phyloP scores from a whole-genome alignment of 1,284 basidiomycete genomes.

The Phellinidium pouzarii region DNA sequence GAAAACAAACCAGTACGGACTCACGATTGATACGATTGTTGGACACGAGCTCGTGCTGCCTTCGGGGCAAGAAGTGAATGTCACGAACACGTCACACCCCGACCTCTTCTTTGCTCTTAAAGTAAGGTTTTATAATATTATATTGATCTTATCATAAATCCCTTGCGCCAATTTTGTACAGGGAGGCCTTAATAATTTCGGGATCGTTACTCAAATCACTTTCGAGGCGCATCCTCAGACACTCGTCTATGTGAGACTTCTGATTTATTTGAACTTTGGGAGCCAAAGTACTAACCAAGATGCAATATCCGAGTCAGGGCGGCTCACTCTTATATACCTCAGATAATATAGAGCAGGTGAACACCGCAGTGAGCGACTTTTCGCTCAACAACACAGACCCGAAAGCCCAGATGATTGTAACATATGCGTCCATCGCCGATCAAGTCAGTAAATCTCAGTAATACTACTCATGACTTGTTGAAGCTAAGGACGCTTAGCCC shows the following conservation, averaged over 20 bases:
- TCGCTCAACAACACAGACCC: slow-evolving; percentile 15
- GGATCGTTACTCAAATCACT: slow-evolving; percentile 14
- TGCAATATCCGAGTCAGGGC: no score
- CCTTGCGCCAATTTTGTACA: no score
- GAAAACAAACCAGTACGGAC: slow-evolving; percentile 17
- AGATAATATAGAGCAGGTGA: slow-evolving; percentile 3
- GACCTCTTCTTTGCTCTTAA: slow-evolving; percentile 16
- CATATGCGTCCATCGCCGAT: slow-evolving; percentile 3
- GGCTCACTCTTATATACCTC: slow-evolving; percentile 5
- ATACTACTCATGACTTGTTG: not conserved
- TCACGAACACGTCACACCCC: not conserved
- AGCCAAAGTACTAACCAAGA: no score
- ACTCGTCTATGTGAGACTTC: slow-evolving; percentile 9
- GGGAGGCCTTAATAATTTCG: slow-evolving; percentile 17
- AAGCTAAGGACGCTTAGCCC: not conserved
- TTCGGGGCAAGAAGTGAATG: slow-evolving; percentile 2
- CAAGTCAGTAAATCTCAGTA: slow-evolving; percentile 10
- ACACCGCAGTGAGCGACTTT: slow-evolving; percentile 10
- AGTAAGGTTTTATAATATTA: no score
- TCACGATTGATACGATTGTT: slow-evolving; percentile 14
- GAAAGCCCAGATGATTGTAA: slow-evolving; percentile 13
- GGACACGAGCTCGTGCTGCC: slow-evolving; percentile 12
- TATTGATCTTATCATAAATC: no score
- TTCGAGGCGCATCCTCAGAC: slow-evolving; percentile 4
- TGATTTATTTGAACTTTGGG: not conserved